Evolutionary conservation across 1,284 basidiomycete species (phyloP), one percentile per base, ranked within the genome.

Genomic region (Cryptococcus amylolentus): DNA sequence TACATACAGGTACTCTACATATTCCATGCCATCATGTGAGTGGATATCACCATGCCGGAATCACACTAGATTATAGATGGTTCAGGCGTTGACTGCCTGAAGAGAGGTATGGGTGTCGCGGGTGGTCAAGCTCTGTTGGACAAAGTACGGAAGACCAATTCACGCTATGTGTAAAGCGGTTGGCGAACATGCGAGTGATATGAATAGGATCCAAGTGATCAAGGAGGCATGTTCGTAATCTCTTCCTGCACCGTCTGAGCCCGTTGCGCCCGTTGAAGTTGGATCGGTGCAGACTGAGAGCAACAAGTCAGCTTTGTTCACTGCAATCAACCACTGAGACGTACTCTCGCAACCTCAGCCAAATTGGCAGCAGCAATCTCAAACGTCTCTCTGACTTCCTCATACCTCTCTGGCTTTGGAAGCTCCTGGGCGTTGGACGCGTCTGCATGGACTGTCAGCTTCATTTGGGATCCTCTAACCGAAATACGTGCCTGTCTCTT

Each of bases 201-300:
- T n/a, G 28, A 49, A 38, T 37, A n/a, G 20, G 10, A 37, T 3
- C 31, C 31, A 35, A 35, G 31, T 26, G 41, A 23, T 50, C 39
- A 65, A 49, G 56, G 41, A 26, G 60, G 57, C 47, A 69, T 42
- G 49, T 55, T 65, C 8, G 57, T 58, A 38, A 77, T 61, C 60
- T 77, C 72, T 20, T 74, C 71, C 52, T 68, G 65, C 18, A 78
- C 75, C 12, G 67, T 66, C 47, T 74, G 68, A 31, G 75, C 75
- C n/a, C 76, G 61, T 56, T 74, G 66, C 4, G 76, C 75, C 13
- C 76, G 64, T 51, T 65, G 58, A 7, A 74, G 51, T 55, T 76
- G 72, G n/a, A 55, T 54, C 3, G 74, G 73, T 5, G 68, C 70
- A 40, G 61, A 60, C 76, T 78, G 45, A 12, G 5, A 26, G 14